Conservation (phyloP, 164 flowering plant genomes). For the Kingdonia uniflora region DNA sequence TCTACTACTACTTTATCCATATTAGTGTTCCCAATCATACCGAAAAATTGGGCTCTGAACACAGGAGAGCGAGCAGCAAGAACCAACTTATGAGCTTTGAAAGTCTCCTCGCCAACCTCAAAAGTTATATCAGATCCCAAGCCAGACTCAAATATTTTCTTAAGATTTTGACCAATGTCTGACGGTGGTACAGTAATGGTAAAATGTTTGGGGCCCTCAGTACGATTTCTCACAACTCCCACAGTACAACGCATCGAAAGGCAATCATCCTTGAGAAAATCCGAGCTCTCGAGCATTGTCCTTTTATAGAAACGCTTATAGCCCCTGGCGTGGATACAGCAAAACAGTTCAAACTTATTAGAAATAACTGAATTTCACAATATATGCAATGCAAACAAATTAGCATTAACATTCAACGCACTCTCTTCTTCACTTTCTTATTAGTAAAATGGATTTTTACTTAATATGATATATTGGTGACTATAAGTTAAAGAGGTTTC, state of each 20-base stretch:
- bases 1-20: constrained; percentile 45
- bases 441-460: too few species aligned
- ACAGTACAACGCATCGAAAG: constrained; percentile 79
- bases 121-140: constrained; percentile 61
- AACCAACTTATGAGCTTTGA: constrained; percentile 79
- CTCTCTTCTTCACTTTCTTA: neutral
- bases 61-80: constrained; percentile 97
- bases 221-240: constrained; percentile 77
- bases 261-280: constrained; percentile 75
- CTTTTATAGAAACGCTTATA: constrained; percentile 84
- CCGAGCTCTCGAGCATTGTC: constrained; percentile 53
- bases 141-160: constrained; percentile 51
- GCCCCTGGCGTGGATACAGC: constrained; percentile 48
- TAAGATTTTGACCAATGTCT: constrained; percentile 61
- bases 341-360: constrained; percentile 1
- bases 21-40: constrained; percentile 62
- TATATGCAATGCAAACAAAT: too few species aligned
- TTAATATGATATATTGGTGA: too few species aligned
- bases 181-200: constrained; percentile 50
- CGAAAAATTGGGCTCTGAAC: constrained; percentile 86
- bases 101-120: constrained; percentile 61
- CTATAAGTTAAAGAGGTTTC: too few species aligned
- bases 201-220: constrained; percentile 53
- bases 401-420: neutral
- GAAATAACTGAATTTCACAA: neutral